A percentile compares a stretch with the other conserved stretches of the same genome.
phyloP scores from a whole-genome alignment of 805 yeast species.

The Yamadazyma paraphyllophila region DNA sequence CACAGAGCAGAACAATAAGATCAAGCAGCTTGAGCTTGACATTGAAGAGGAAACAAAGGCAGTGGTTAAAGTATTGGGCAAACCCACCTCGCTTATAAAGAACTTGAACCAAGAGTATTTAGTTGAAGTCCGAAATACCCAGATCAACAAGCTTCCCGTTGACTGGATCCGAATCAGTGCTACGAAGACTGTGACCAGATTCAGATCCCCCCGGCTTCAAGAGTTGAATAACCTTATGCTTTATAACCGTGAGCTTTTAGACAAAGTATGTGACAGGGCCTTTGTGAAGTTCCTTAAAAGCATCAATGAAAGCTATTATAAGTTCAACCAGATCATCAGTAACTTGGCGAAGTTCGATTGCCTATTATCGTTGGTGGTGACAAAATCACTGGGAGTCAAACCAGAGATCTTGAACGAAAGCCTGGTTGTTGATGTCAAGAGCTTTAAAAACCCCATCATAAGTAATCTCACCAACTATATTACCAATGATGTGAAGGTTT shows the following conservation, averaged over 20 bases:
- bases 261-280: constrained; percentile 45
- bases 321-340: constrained; percentile 40
- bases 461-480: constrained; percentile 56
- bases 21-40: constrained; percentile 43
- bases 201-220: constrained; percentile 59
- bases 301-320: constrained; percentile 32
- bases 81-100: constrained; percentile 55
- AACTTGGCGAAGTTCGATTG: constrained; percentile 62
- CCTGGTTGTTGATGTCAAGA: constrained; percentile 45
- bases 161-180: constrained; percentile 78
- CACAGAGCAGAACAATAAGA: constrained; percentile 30
- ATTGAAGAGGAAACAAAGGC: constrained; percentile 52
- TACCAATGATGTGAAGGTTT: constrained; percentile 61
- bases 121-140: constrained; percentile 68
- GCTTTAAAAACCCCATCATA: constrained; percentile 67
- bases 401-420: constrained; percentile 48
- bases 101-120: constrained; percentile 68
- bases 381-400: constrained; percentile 43
- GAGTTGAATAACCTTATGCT: constrained; percentile 53
- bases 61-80: constrained; percentile 45
- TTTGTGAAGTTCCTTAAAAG: constrained; percentile 40
- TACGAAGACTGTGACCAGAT: constrained; percentile 67
- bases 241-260: constrained; percentile 57
- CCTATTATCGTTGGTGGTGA: constrained; percentile 61
- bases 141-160: constrained; percentile 57